These are phyloP conservation scores for Saturnispora quitensis DNA, from an alignment of 805 yeast species.

Conservation along the genomic window DNA sequence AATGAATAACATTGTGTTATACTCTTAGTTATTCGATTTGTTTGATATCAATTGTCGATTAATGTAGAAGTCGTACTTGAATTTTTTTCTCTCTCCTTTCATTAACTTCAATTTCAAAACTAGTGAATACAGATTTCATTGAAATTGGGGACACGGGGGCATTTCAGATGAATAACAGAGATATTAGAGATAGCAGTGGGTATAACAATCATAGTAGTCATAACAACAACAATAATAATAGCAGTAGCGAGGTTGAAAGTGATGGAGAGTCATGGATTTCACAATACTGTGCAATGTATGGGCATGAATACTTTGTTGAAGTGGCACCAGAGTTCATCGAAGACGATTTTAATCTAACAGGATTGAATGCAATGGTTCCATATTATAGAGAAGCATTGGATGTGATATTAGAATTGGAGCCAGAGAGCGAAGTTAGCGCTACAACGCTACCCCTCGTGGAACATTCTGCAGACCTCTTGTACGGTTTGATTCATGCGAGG, in stretches of 20 bases:
- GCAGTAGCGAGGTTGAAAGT: slow-evolving; percentile 13
- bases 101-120: neutral
- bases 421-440: slow-evolving; percentile 54
- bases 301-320: slow-evolving; percentile 87
- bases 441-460: slow-evolving; percentile 65
- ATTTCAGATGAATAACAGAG: neutral
- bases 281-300: slow-evolving; percentile 67
- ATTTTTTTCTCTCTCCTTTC: neutral
- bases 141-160: neutral
- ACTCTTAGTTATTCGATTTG: neutral
- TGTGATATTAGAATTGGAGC: slow-evolving; percentile 56
- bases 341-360: slow-evolving; percentile 94
- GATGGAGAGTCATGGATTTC: slow-evolving; percentile 72
- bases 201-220: neutral
- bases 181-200: neutral
- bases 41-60: neutral
- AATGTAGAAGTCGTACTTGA: neutral
- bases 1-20: neutral
- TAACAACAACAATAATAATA: neutral
- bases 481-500: slow-evolving; percentile 91
- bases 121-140: neutral
- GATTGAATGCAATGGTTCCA: slow-evolving; percentile 76
- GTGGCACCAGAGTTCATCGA: slow-evolving; percentile 89
- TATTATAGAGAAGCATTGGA: slow-evolving; percentile 88
- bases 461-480: slow-evolving; percentile 84